Evolutionary conservation across 169 alveolate genomes (phyloP).

Genomic region (Plasmodium coatneyi): DNA sequence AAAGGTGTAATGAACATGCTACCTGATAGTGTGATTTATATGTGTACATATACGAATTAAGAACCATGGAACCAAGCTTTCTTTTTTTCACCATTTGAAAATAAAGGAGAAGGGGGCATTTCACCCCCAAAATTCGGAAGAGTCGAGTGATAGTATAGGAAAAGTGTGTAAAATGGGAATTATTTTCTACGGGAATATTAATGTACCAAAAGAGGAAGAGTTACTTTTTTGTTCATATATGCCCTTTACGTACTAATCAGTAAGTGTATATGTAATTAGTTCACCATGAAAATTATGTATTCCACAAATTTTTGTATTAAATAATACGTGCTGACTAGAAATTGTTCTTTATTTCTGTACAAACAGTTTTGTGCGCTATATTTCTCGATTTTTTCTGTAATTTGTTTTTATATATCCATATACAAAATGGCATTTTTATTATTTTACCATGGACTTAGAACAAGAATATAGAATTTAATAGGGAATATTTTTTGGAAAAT

Average conservation of each 20-base stretch:
- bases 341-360: neutral
- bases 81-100: neutral
- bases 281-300: neutral
- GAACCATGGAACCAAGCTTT: neutral
- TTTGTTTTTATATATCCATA: neutral
- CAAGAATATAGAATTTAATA: neutral
- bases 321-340: neutral
- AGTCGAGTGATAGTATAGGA: neutral
- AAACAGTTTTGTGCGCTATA: neutral
- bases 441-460: neutral
- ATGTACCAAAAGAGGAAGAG: neutral
- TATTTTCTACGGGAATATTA: neutral
- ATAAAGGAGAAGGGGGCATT: neutral
- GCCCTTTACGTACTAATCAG: neutral
- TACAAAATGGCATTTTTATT: neutral
- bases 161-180: neutral
- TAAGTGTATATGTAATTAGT: neutral
- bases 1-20: neutral
- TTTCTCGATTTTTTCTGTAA: neutral
- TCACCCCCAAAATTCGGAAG: neutral
- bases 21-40: neutral
- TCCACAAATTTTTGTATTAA: neutral
- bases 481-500: neutral
- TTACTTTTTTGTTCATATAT: neutral
- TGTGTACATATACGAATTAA: neutral